Evolutionary conservation across 2,329 filamentous ascomycete species (phyloP), one percentile per base, ranked within the genome.

Genomic region (Cadophora luteo-olivacea): DNA sequence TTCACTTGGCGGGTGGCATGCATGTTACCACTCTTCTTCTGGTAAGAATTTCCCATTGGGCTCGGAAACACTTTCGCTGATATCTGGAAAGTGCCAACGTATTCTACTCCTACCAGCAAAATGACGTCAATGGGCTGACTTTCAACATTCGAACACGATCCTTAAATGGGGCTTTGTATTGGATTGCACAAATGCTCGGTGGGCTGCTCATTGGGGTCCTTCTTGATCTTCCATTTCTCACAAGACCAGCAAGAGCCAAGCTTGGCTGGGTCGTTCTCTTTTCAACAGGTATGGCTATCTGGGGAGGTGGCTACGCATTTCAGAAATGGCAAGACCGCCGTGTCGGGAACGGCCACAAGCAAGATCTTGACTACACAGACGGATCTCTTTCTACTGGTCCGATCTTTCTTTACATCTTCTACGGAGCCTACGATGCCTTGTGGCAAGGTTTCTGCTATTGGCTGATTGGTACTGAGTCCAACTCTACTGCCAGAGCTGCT

Each of bases 261-360:
- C 24, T 54, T 54, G 51, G 51, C 19, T 85, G 84, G 79, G 74
- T 71, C 8, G 75, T 82, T 51, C 78, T 87, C 38, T 82, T 86
- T 33, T 76, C 81, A 3, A 80, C 82, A 4, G 84, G 83, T 0
- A 84, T 87, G 82, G 80, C 72, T n/a, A 83, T 86, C 69, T 87
- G 84, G 85, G 85, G 85, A 33, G 84, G 84, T 29, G 90, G 89
- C n/a, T 91, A 89, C 73, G 84, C 82, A 22, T 92, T 91, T 80
- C 87, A 92, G 80, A 83, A 80, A 69, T 85, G 84, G 73, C 87
- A 88, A 73, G 77, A 86, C 72, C 65, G 74, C 64, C 78, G 81
- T 16, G 72, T 80, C n/a, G 80, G 78, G 81, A 38, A 60, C 19
- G 55, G 55, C 22, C 55, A 60, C 16, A 60, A 60, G 32, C 55